Conservation (phyloP, 2,329 filamentous ascomycete species). For the Xylariaceae sp. region DNA sequence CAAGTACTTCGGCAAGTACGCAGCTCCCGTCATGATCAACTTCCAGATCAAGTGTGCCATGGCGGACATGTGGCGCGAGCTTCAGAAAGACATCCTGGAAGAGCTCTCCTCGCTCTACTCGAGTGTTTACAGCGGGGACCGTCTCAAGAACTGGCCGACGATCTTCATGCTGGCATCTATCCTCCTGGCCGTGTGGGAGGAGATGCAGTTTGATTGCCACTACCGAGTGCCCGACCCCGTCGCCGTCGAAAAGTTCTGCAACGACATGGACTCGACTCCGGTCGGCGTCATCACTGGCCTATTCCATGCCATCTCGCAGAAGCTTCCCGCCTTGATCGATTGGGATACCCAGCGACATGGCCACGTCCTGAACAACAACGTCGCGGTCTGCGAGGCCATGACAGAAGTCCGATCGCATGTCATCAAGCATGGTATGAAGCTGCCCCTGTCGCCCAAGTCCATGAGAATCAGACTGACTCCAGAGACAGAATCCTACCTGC, state of each 20-base stretch:
- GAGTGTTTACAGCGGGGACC: constrained; percentile 95
- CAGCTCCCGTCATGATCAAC: constrained; percentile 98
- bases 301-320: constrained; percentile 97
- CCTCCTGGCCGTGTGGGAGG: constrained; percentile 89
- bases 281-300: constrained; percentile 94
- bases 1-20: constrained; percentile 81
- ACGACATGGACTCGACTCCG: constrained; percentile 91
- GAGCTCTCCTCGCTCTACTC: constrained; percentile 89
- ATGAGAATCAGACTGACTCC: constrained; percentile 31
- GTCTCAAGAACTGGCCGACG: constrained; percentile 97
- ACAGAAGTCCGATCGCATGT: constrained; percentile 92
- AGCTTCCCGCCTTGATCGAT: constrained; percentile 83
- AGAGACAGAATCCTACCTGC: constrained; percentile 71
- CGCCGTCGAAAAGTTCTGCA: constrained; percentile 89
- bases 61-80: constrained; percentile 95
- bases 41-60: constrained; percentile 98
- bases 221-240: constrained; percentile 82
- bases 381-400: constrained; percentile 89
- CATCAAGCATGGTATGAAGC: constrained; percentile 75
- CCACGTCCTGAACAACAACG: constrained; percentile 82
- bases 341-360: constrained; percentile 93
- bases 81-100: constrained; percentile 92
- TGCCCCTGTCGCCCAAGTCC: neutral
- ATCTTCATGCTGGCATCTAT: constrained; percentile 97
- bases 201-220: constrained; percentile 98